Base-by-base conservation (phyloP, 1,284 basidiomycete species). In the Bjerkandera adusta region DNA sequence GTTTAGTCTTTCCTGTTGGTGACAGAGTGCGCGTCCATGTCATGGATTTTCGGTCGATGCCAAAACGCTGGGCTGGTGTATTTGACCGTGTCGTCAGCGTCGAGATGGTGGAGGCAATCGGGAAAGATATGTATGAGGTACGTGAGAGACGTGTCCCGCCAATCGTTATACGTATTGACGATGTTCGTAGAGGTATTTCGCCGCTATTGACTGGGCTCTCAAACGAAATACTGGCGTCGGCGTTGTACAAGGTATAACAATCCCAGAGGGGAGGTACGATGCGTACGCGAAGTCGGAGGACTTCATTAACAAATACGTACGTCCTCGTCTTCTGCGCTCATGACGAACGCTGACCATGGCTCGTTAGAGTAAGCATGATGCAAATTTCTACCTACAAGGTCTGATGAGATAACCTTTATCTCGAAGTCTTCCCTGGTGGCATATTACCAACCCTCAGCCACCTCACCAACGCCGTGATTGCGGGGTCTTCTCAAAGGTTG, bases 21-120 rank as follows among this genome's bases (percentile, higher is more conserved):
- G 70, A 72, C 13, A 58, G 77, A 16, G 79, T 92, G 43, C 71
- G 65, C 10, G 84, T 91, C 7, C 87, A 91, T 64, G 66, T 90
- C 24, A 77, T 91, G 75, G 89, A 92, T 60, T 92, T 90, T 60
- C 68, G 78, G 15, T 67, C 72, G 41, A 77, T 88, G 72, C 84
- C 85, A 1, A 44, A 62, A 1, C 75, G 76, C 26, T 89, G 85
- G 85, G 66, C 75, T 48, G 75, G 76, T 20, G 54, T 63, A 6
- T 90, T 91, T 59, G 87, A 90, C 60, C 67, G 87, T 3, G 71
- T 91, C 10, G 73, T 91, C 16, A 85, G 83, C 50, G 73, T 89
- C 33, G 88, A 90, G 68, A 90, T 92, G 87, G 76, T 91, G 11
- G 88, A 91, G 62, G 82, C 82, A 0, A 87, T 92, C 6, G 89